These are phyloP conservation scores for Catunica adiposa DNA, from an alignment of 2,329 filamentous ascomycete species.

Conservation along the genomic window DNA sequence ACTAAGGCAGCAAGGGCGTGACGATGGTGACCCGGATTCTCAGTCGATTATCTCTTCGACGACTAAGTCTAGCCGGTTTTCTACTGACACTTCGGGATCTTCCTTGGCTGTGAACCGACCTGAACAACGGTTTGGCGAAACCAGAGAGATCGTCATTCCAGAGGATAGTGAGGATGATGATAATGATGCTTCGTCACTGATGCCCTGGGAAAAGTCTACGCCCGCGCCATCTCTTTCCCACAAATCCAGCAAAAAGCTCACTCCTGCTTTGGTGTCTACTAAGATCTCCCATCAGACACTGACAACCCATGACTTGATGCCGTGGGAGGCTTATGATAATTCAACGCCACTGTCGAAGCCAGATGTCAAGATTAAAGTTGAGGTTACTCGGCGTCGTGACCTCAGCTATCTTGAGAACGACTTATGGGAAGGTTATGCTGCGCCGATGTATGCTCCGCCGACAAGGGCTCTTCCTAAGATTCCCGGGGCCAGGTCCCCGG, in stretches of 20 bases:
- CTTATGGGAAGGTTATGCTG: slow-evolving; percentile 7
- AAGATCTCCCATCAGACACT: background rate
- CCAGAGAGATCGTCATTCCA: slow-evolving; percentile 4
- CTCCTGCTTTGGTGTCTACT: background rate
- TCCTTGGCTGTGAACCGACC: background rate
- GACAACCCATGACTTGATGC: background rate
- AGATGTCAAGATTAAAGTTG: background rate
- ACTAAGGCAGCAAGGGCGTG: background rate
- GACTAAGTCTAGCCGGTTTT: slow-evolving; percentile 10
- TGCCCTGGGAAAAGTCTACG: slow-evolving; percentile 4
- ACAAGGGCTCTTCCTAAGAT: slow-evolving; percentile 2
- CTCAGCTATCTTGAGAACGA: background rate
- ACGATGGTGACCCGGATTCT: background rate
- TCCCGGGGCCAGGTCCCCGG: background rate
- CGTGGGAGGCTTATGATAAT: background rate
- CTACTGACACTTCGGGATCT: slow-evolving; percentile 7
- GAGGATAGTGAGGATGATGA: background rate
- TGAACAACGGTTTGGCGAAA: slow-evolving; percentile 1
- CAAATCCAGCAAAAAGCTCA: background rate
- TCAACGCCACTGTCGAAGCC: background rate
- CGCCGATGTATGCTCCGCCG: slow-evolving; percentile 3
- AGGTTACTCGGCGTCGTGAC: background rate
- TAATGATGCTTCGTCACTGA: background rate
- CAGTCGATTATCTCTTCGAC: slow-evolving; percentile 7
- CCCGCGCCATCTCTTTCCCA: background rate